A percentile compares a stretch with the other conserved stretches of the same genome.
These are phyloP conservation scores for Globisporangium parvum DNA, from an alignment of 352 stramenopile species.

Conservation along the genomic window DNA sequence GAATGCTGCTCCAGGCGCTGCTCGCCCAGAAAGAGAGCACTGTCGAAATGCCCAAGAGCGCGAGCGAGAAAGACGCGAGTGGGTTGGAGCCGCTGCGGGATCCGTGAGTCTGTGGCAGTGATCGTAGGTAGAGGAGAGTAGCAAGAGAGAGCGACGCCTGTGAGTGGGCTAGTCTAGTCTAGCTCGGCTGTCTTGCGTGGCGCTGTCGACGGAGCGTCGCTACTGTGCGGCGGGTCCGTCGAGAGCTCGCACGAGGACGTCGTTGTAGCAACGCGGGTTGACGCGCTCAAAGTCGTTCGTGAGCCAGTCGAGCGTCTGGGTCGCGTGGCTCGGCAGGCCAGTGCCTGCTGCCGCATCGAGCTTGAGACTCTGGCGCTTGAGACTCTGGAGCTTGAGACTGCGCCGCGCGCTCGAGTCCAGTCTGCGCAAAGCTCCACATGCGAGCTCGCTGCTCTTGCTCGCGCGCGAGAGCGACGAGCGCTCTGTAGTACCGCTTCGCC, in stretches of 20 bases:
- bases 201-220: no score
- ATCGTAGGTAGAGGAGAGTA: no score
- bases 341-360: slow-evolving; percentile 10
- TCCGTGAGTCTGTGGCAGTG: background rate
- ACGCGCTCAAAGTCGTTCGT: slow-evolving; percentile 21
- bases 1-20: slow-evolving; percentile 4
- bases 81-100: background rate
- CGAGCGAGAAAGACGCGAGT: background rate
- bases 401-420: slow-evolving; percentile 4
- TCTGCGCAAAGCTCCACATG: slow-evolving; percentile 29
- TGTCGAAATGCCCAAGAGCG: background rate
- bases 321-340: slow-evolving; percentile 21
- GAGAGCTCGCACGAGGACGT: slow-evolving; percentile 13
- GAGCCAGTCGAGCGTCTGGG: slow-evolving; percentile 21
- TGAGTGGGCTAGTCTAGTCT: no score
- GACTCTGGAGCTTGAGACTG: slow-evolving; percentile 7
- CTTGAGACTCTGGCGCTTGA: no score
- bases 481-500: slow-evolving; percentile 48
- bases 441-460: slow-evolving; percentile 29
- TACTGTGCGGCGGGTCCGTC: no score
- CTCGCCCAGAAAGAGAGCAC: background rate
- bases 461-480: slow-evolving; percentile 29
- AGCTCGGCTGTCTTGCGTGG: no score
- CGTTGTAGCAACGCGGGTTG: slow-evolving; percentile 28
- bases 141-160: no score